Evolutionary conservation across 1,139 yeast species (phyloP).

Genomic region (Kodamaea anthophila): DNA sequence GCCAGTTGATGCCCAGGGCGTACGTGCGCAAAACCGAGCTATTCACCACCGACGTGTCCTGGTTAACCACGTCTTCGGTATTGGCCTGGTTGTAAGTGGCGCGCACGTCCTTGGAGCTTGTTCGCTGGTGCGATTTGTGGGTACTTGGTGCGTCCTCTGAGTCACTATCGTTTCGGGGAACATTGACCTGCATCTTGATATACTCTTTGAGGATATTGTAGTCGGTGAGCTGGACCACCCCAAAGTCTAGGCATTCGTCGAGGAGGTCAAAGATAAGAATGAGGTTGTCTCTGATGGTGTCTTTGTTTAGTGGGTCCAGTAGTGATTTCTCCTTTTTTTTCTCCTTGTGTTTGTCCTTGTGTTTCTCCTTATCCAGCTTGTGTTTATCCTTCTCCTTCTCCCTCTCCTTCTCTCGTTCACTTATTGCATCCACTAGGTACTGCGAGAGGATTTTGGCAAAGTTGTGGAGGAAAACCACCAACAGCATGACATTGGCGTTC

Average conservation of each 20-base stretch:
- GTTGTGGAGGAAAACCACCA: constrained; percentile 29
- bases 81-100: constrained; percentile 40
- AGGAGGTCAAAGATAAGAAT: constrained; percentile 36
- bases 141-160: constrained; percentile 9
- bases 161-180: constrained; percentile 16
- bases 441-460: constrained; percentile 27
- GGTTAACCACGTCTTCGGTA: constrained; percentile 24
- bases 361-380: neutral
- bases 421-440: constrained; percentile 19
- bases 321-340: neutral
- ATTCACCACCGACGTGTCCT: constrained; percentile 37
- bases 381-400: constrained; percentile 1
- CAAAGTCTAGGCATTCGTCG: constrained; percentile 44
- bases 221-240: constrained; percentile 39
- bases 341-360: neutral
- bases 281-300: constrained; percentile 34
- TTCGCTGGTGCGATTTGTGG: constrained; percentile 10
- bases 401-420: neutral
- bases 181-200: constrained; percentile 35
- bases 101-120: constrained; percentile 18
- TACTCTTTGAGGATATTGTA: constrained; percentile 40
- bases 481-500: constrained; percentile 39
- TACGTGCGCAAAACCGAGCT: constrained; percentile 50
- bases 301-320: constrained; percentile 17
- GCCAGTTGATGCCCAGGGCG: constrained; percentile 40